phyloP scores from a whole-genome alignment of 2,329 filamentous ascomycete species.

The Colletotrichum filicis region DNA sequence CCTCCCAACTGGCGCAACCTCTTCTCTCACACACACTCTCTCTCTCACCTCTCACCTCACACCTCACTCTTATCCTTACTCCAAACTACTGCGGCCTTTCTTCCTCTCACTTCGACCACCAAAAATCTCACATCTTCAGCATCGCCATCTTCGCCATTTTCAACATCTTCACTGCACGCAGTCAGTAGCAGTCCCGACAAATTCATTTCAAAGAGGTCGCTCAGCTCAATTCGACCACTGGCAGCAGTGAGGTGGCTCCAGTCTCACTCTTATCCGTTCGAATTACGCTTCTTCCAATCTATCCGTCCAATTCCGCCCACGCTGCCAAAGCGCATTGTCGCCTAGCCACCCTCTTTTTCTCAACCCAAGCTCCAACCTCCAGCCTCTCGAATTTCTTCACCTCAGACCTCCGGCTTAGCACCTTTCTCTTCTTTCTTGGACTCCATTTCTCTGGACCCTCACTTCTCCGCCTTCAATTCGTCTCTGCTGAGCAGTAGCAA shows the following conservation, averaged over 20 bases:
- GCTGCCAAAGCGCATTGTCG: slow-evolving; percentile 26
- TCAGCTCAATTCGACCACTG: background rate
- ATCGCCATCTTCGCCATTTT: background rate
- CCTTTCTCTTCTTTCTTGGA: background rate
- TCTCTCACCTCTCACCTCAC: slow-evolving; percentile 2
- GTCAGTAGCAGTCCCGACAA: background rate
- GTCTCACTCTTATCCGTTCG: slow-evolving; percentile 9
- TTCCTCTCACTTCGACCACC: slow-evolving; percentile 18
- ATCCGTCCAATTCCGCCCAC: slow-evolving; percentile 21
- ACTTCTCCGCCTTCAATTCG: slow-evolving; percentile 15
- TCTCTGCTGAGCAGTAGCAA: slow-evolving; percentile 23
- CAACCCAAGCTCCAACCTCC: slow-evolving; percentile 24
- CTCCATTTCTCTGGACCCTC: slow-evolving; percentile 7
- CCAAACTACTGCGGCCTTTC: background rate
- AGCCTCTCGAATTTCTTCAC: slow-evolving; percentile 32
- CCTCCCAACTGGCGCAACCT: background rate
- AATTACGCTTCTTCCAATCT: slow-evolving; percentile 17
- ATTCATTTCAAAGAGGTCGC: background rate
- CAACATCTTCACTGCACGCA: background rate
- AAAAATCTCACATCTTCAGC: slow-evolving; percentile 6
- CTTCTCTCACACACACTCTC: background rate
- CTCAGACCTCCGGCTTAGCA: slow-evolving; percentile 3
- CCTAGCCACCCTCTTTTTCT: slow-evolving; percentile 35
- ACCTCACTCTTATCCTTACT: background rate
- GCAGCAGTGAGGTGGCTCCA: background rate